phyloP scores from a whole-genome alignment of 140 eudicot species.

The Anethum foeniculum region DNA sequence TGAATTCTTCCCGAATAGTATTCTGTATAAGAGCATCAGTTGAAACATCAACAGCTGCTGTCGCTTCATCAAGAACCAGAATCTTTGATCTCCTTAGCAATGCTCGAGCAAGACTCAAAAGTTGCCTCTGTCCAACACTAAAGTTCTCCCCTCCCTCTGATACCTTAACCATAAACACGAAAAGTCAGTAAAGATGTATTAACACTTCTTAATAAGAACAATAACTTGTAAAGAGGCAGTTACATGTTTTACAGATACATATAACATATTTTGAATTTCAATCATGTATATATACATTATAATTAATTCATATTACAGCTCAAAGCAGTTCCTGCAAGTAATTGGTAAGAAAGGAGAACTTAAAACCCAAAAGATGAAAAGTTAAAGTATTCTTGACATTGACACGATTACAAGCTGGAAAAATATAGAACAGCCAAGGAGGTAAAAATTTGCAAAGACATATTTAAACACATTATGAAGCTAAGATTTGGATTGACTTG shows the following conservation, averaged over 20 bases:
- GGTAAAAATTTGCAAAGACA: not conserved
- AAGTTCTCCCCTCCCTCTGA: conserved; percentile 94
- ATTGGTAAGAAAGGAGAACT: not conserved
- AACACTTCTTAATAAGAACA: not conserved
- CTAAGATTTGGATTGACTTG: not conserved
- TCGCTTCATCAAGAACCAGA: conserved; percentile 97
- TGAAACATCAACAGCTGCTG: conserved; percentile 97
- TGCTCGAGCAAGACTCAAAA: conserved; percentile 87
- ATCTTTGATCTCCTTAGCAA: conserved; percentile 83
- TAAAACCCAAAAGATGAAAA: not conserved
- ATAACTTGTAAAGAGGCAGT: not conserved
- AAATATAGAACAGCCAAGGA: not conserved
- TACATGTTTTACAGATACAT: not conserved
- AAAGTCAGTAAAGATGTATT: not conserved
- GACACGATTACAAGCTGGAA: not conserved
- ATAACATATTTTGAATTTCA: not conserved
- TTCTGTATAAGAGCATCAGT: conserved; percentile 95
- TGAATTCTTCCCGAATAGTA: conserved; percentile 83
- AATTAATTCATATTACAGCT: not conserved
- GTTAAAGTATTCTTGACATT: not conserved
- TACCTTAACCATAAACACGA: conserved; percentile 34
- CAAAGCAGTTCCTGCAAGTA: not conserved
- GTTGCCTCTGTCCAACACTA: conserved; percentile 96
- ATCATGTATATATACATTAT: not conserved
- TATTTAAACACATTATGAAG: not conserved